Percentiles rank a stretch among this genome's conserved stretches.
Conservation (phyloP, 2,329 filamentous ascomycete species). For the Aspergillus sp. region DNA sequence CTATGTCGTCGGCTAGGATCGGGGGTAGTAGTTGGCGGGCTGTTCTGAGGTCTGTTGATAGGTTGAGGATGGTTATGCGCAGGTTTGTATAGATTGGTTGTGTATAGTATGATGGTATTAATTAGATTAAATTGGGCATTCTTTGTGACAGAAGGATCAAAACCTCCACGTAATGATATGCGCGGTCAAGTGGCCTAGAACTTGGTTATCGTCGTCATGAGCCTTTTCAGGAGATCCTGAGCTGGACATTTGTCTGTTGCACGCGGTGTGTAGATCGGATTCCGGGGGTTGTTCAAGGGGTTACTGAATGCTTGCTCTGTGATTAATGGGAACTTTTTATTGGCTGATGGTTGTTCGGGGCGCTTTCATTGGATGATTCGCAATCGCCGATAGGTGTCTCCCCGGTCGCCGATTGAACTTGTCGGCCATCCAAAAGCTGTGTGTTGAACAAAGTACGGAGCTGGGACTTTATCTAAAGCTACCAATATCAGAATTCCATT, state of each 20-base stretch:
- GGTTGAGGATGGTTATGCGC: neutral
- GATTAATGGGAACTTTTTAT: neutral
- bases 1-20: neutral
- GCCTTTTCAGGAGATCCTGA: neutral
- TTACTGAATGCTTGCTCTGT: neutral
- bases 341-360: neutral
- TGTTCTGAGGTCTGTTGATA: neutral
- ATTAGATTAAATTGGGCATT: neutral
- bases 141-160: too few species aligned
- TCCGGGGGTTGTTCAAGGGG: neutral
- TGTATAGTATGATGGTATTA: too few species aligned
- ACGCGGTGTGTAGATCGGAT: neutral
- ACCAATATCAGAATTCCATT: neutral
- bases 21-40: neutral
- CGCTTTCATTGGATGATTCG: neutral
- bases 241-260: neutral
- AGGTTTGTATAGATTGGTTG: neutral
- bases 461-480: neutral
- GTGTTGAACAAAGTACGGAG: neutral
- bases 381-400: neutral
- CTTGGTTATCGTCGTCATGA: neutral
- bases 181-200: slow-evolving; percentile 1
- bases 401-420: neutral
- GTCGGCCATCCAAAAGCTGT: neutral
- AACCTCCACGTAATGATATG: neutral